Conservation (phyloP, 1,284 basidiomycete genomes). For the Ustilago cynodontis region DNA sequence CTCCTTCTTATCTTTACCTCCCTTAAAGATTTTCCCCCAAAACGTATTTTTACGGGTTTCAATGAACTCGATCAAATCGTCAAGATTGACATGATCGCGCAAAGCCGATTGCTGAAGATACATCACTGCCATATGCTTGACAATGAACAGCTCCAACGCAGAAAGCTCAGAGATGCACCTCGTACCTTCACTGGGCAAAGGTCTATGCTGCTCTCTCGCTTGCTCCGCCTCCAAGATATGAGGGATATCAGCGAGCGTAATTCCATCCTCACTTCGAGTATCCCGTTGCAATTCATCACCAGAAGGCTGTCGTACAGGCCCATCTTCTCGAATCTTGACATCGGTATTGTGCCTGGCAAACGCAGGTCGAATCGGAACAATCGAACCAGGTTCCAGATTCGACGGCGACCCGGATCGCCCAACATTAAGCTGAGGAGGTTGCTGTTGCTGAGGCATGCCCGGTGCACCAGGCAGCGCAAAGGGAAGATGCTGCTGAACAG, state of each 20-base stretch:
- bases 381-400: slow-evolving; percentile 43
- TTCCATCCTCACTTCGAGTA: slow-evolving; percentile 78
- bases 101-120: slow-evolving; percentile 80
- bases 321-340: slow-evolving; percentile 88
- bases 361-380: slow-evolving; percentile 77
- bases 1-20: slow-evolving; percentile 79
- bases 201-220: slow-evolving; percentile 83
- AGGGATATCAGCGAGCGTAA: slow-evolving; percentile 96
- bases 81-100: slow-evolving; percentile 80
- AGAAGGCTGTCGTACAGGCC: slow-evolving; percentile 57
- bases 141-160: slow-evolving; percentile 85
- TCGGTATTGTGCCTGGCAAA: slow-evolving; percentile 86
- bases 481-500: slow-evolving; percentile 43
- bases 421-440: slow-evolving; percentile 40
- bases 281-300: slow-evolving; percentile 56
- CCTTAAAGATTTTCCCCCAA: slow-evolving; percentile 97
- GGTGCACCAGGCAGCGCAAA: slow-evolving; percentile 32
- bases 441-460: slow-evolving; percentile 68
- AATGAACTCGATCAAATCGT: slow-evolving; percentile 92
- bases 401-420: slow-evolving; percentile 39
- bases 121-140: slow-evolving; percentile 91
- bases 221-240: slow-evolving; percentile 91
- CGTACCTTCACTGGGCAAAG: slow-evolving; percentile 78
- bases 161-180: slow-evolving; percentile 86
- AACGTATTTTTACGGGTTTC: slow-evolving; percentile 93